Evolutionary conservation across 192 early-diverging fungal species (phyloP), one percentile per base, ranked within the genome.

Genomic region (Gaertneriomyces sp.): DNA sequence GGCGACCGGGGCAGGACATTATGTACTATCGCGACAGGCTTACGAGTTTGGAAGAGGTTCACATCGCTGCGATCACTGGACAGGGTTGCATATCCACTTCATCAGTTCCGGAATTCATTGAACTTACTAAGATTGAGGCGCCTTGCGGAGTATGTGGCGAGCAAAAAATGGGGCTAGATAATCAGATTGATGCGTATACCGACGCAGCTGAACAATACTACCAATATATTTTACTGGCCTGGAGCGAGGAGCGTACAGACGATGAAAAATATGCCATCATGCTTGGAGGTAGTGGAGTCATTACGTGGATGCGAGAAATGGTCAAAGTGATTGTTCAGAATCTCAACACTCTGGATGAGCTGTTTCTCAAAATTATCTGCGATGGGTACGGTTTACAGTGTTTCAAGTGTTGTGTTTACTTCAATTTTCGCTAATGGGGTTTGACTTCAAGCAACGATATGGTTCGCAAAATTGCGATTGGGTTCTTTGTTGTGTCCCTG

Each of bases 121-220:
- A 7, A 1, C 47, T 70, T 42, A 63, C 61, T 0, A 14, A 46
- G 44, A 25, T 14, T 25, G 14, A n/a, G 12, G 69, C 69, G 9
- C 69, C 69, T 11, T 70, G 69, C 3, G 45, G 54, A 11, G 69
- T 61, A 8, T 70, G 69, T 42, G 69, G 61, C 5, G 63, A 70
- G 38, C 7, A 10, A 19, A 70, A 60, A 10, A 11, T 51, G 44
- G 69, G 69, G 12, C 53, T 70, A 12, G 69, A 70, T 42, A 45
- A 39, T 1, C 60, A 58, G 45, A 57, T 70, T 17, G 61, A 64
- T 16, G 6, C 7, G 61, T 64, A 63, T 42, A 55, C 64, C 11
- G 56, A 5, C 14, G 5, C 39, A 3, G 69, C 61, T 10, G n/a
- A 44, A 20, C 39, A 58, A 7, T 60, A 50, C n/a, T n/a, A 25